A percentile compares a stretch with the other conserved stretches of the same genome.
These are phyloP conservation scores for Cladosporium phlei DNA, from an alignment of 2,329 filamentous ascomycete genomes.

Conservation along the genomic window DNA sequence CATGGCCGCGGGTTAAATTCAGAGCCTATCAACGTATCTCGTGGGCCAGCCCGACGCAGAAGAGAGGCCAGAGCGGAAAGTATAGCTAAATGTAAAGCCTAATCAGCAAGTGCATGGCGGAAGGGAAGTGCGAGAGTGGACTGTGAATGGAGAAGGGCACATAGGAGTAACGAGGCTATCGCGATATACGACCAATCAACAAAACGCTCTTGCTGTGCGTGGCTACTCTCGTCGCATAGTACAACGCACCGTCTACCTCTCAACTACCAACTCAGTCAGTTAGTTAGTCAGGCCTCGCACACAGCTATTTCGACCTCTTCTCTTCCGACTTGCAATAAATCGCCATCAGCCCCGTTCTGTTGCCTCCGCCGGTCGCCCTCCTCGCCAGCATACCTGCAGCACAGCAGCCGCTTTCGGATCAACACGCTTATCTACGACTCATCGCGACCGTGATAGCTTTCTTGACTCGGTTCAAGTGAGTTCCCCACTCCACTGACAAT, in stretches of 20 bases:
- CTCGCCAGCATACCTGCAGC: conserved; percentile 1
- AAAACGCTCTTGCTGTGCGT: too few relatives aligned
- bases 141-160: too few relatives aligned
- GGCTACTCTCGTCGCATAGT: too few relatives aligned
- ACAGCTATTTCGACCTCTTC: conserved; percentile 1
- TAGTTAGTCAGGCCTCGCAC: too few relatives aligned
- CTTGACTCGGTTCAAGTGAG: conserved; percentile 12
- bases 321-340: too few relatives aligned
- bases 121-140: too few relatives aligned
- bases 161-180: too few relatives aligned
- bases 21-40: conserved; percentile 9
- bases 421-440: conserved; percentile 10
- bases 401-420: conserved; percentile 4
- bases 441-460: conserved; percentile 9
- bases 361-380: background rate
- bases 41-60: conserved; percentile 1
- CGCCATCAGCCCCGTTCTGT: background rate
- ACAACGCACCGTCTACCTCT: too few relatives aligned
- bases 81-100: too few relatives aligned
- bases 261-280: too few relatives aligned
- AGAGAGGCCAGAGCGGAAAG: background rate
- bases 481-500: background rate
- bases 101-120: background rate
- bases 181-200: too few relatives aligned
- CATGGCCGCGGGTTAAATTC: conserved; percentile 2